phyloP scores from a whole-genome alignment of 2,329 filamentous ascomycete genomes.

The Sclerotinia trifoliorum region DNA sequence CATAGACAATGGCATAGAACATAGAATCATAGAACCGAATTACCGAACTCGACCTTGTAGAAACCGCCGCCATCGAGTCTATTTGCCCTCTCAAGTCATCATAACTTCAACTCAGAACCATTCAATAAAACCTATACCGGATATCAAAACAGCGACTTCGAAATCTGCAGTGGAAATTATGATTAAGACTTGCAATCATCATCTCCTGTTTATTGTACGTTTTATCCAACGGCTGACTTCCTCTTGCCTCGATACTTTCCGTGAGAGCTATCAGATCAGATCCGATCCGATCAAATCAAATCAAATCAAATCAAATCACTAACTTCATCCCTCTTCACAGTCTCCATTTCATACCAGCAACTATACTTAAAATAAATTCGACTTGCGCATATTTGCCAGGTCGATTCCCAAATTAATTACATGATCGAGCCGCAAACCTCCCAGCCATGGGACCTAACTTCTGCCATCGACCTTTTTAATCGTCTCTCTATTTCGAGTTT shows the following conservation, averaged over 20 bases:
- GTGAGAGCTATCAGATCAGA: not conserved
- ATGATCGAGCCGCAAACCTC: conserved; percentile 5
- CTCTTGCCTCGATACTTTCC: not conserved
- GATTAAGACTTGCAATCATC: not conserved
- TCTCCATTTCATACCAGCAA: not conserved
- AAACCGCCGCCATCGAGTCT: not conserved
- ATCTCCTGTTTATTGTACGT: not conserved
- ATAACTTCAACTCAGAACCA: not conserved
- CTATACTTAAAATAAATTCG: conserved; percentile 6
- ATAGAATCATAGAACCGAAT: too few species aligned
- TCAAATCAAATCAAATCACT: not conserved
- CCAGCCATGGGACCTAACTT: conserved; percentile 22
- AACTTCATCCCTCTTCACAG: not conserved
- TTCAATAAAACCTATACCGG: not conserved
- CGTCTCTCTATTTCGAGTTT: conserved; percentile 1
- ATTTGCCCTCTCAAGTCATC: not conserved
- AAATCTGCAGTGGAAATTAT: not conserved
- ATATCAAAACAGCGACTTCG: not conserved
- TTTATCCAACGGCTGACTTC: too few species aligned
- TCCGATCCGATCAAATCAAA: not conserved
- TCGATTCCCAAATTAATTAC: not conserved
- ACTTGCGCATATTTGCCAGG: not conserved
- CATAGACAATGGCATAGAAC: too few species aligned
- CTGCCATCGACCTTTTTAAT: conserved; percentile 23
- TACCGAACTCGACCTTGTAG: not conserved